Base-by-base conservation (phyloP, 1,284 basidiomycete species). In the Ceratobasidium sp. region DNA sequence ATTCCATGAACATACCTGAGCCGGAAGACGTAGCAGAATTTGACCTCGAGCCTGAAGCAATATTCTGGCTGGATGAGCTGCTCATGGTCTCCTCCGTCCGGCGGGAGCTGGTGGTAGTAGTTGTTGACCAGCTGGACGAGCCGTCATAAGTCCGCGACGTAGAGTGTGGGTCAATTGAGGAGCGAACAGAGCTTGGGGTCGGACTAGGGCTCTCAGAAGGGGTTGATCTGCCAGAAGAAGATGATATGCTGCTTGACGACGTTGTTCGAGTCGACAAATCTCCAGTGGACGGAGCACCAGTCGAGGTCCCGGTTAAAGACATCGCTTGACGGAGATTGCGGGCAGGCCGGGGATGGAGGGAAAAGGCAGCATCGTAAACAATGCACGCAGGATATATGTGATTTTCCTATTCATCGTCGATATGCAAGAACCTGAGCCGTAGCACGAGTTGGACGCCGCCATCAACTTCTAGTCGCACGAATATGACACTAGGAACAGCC, bases 311-410 rank as follows among this genome's bases (percentile, higher is more conserved):
- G 40, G 40, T 44, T 23, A 64, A 20, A 52, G 50, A 52, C 50
- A 52, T 52, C 15, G 17, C 20, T 4, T 44, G 62, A 64, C 44
- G 20, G 42, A 23, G 17, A n/a, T 23, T 42, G 7, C 62, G 62
- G 62, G 62, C 62, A 64, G 62, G 20, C 42, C 62, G 40, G 62
- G 62, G 62, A 46, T 44, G 62, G 33, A 64, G 59, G 38, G 62
- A 3, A 15, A 64, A 33, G 20, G 15, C 33, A 61, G n/a, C 42
- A 3, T 28, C 9, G 15, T 23, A 20, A 38, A 42, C n/a, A 23
- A 40, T 23, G 42, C 62, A 10, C 4, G 1, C 3, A 33, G 38
- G 13, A 64, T 46, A 64, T 64, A 44, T 64, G 62, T 64, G 38
- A 38, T 12, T 44, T 26, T 20, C 62, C n/a, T 4, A n/a, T n/a